phyloP scores from a whole-genome alignment of 441 rosid species.

The Eutrema salsugineum region DNA sequence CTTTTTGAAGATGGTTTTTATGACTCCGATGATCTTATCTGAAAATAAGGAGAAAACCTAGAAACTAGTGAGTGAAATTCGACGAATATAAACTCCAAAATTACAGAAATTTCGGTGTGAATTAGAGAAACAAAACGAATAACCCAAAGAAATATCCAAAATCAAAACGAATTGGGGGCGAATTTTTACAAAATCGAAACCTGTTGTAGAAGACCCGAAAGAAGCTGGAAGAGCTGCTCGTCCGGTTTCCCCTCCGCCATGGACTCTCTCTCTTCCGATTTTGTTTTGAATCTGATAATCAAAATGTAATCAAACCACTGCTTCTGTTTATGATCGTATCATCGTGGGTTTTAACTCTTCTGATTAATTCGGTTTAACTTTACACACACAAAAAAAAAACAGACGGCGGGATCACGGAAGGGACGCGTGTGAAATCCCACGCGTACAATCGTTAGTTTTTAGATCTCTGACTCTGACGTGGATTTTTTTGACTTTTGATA shows the following conservation, averaged over 20 bases:
- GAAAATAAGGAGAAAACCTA: too few relatives aligned
- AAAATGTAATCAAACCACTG: not conserved
- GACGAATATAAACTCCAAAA: not conserved
- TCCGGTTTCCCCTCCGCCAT: conserved; percentile 50
- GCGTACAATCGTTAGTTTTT: not conserved
- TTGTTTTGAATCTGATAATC: not conserved
- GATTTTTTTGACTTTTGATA: not conserved
- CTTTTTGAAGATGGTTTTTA: not conserved
- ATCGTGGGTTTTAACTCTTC: not conserved
- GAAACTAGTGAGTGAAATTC: not conserved
- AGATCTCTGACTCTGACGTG: not conserved
- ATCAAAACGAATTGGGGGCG: not conserved
- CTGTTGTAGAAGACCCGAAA: conserved; percentile 67
- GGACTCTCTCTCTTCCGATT: not conserved
- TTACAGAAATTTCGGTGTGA: not conserved
- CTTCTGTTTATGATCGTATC: not conserved
- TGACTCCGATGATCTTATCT: not conserved
- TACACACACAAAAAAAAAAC: not conserved
- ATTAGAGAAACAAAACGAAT: not conserved
- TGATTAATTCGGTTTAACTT: not conserved
- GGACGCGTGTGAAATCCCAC: not conserved
- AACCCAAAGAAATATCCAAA: not conserved
- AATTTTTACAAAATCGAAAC: conserved; percentile 16
- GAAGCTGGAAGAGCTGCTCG: conserved; percentile 67
- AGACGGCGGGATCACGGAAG: not conserved